Base-by-base conservation (phyloP, 371 early-diverging fungal species). In the Apophysomyces sp. region DNA sequence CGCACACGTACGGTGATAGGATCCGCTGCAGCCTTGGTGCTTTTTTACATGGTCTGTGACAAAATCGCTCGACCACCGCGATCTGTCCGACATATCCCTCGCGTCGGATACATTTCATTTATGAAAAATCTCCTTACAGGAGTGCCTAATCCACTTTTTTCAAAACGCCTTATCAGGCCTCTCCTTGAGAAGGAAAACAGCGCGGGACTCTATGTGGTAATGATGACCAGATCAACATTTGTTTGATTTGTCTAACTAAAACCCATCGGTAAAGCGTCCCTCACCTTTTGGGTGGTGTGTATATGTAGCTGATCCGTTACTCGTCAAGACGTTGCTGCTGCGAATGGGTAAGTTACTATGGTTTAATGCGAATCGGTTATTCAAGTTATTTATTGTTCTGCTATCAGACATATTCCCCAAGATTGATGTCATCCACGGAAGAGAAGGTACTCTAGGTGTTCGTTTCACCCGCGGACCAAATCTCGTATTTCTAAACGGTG, bases 401-500 rank as follows among this genome's bases (percentile, higher is more conserved):
- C n/a, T n/a, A n/a, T n/a, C 31, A 58, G 61, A 60, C 26, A 40
- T 34, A 0, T 70, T 71, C 55, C 63, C 72, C 24, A 71, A 74
- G 55, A 55, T 41, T 5, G 32, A 37, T 9, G 32, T 36, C 8
- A 52, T 55, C 27, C 30, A 53, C 3, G 62, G 63, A 12, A 21
- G 21, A 6, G 31, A 63, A 41, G 63, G 68, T 1, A 58, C 73
- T n/a, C 37, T 76, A 9, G 29, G 58, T 18, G 55, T 54, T 9
- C 56, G 55, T 39, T 63, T 76, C 16, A 27, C 69, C 1, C 55
- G 66, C 13, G 70, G 68, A 0, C 67, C 66, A 11, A 73, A 69
- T 49, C 67, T 77, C 26, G 51, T 76, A 0, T 63, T 73, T 4
- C 41, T 62, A 0, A 69, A 64, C 52, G 74, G 70, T 7, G 28